phyloP scores from a whole-genome alignment of 345 rosid species.

The Cardamine chenopodiifolia region DNA sequence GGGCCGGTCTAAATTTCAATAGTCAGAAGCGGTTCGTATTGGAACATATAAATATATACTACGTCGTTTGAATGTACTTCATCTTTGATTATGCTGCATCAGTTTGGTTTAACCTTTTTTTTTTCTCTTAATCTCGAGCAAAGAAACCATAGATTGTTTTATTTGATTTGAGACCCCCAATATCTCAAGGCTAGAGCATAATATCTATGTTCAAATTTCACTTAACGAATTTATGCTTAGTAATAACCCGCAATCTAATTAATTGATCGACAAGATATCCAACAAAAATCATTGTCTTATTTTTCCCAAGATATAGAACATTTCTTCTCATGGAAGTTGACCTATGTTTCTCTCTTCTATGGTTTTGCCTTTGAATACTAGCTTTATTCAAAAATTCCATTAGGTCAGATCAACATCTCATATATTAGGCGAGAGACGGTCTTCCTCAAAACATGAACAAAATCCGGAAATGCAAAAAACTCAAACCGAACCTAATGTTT shows the following conservation, averaged over 20 bases:
- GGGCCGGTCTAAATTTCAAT: background rate
- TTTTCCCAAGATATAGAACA: background rate
- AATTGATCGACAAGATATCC: background rate
- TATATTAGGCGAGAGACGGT: too few species aligned
- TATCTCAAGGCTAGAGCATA: background rate
- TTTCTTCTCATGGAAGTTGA: background rate
- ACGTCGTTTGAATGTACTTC: background rate
- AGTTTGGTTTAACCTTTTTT: background rate
- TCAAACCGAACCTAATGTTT: background rate
- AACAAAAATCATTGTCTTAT: background rate
- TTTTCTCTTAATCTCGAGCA: background rate
- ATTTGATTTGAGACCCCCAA: background rate
- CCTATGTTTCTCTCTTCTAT: too few species aligned
- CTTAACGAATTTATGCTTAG: background rate
- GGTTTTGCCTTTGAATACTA: background rate
- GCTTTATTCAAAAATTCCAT: background rate
- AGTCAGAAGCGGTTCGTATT: background rate
- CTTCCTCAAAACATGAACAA: too few species aligned
- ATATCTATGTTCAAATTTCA: background rate
- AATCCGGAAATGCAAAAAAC: too few species aligned
- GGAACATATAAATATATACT: background rate
- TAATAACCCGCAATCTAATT: background rate
- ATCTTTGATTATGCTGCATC: background rate
- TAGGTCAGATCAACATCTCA: background rate
- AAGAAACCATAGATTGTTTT: background rate